phyloP scores from a whole-genome alignment of 306 rosid genomes.

The Prinsepia uniflora region DNA sequence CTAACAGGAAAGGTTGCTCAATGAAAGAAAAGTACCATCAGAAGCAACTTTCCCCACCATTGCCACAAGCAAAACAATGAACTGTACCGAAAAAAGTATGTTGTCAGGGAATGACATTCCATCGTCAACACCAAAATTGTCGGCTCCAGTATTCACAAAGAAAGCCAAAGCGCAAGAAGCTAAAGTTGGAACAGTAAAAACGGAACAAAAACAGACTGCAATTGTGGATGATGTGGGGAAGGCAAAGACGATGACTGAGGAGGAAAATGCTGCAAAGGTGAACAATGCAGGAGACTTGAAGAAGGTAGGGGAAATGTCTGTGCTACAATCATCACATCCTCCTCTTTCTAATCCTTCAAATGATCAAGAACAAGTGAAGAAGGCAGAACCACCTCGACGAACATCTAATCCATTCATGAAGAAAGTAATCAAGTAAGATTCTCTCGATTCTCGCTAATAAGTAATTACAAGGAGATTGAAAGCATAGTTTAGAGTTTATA shows the following conservation, averaged over 20 bases:
- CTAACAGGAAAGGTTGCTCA: slow-evolving; percentile 66
- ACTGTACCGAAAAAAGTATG: slow-evolving; percentile 26
- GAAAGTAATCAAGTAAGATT: slow-evolving; percentile 51
- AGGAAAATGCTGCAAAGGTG: slow-evolving; percentile 15
- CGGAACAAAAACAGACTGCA: slow-evolving; percentile 26
- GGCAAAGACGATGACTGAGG: slow-evolving; percentile 28
- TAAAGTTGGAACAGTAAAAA: slow-evolving; percentile 32
- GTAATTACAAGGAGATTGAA: not conserved
- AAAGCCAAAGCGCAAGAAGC: slow-evolving; percentile 52
- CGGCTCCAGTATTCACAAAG: slow-evolving; percentile 56
- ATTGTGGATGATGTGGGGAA: slow-evolving; percentile 29
- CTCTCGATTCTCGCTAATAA: slow-evolving; percentile 1
- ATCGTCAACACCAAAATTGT: slow-evolving; percentile 41
- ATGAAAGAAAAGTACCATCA: slow-evolving; percentile 37
- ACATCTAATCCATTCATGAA: slow-evolving; percentile 79
- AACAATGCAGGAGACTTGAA: slow-evolving; percentile 31
- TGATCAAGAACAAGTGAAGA: slow-evolving; percentile 33
- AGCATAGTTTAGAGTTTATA: not conserved
- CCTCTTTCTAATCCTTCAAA: slow-evolving; percentile 18
- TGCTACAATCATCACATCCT: slow-evolving; percentile 20
- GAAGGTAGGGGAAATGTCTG: slow-evolving; percentile 33
- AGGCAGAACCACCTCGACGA: slow-evolving; percentile 41
- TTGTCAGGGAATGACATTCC: slow-evolving; percentile 35
- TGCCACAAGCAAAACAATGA: slow-evolving; percentile 18
- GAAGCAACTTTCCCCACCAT: slow-evolving; percentile 33